Conservation (phyloP, 1,284 basidiomycete species). For the Gymnopus androsaceus region DNA sequence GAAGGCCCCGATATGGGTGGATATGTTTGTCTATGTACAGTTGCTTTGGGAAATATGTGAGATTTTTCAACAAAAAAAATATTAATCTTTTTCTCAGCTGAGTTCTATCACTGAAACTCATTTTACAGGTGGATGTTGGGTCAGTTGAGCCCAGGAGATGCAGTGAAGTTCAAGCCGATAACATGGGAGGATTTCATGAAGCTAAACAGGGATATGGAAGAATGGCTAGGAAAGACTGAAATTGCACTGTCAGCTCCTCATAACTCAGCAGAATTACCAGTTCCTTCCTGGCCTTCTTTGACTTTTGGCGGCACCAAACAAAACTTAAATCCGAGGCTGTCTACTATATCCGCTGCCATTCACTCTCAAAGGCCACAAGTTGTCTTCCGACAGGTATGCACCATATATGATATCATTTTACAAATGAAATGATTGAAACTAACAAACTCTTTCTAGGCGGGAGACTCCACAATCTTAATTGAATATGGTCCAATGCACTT, state of each 20-base stretch:
- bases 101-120: not conserved
- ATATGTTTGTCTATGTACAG: constrained; percentile 57
- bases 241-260: constrained; percentile 5
- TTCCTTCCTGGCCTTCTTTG: not conserved
- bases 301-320: not conserved
- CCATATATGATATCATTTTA: not conserved
- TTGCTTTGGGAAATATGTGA: constrained; percentile 53
- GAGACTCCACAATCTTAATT: constrained; percentile 58
- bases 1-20: constrained; percentile 72
- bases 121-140: constrained; percentile 60
- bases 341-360: constrained; percentile 24
- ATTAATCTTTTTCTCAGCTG: not conserved
- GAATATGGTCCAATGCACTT: constrained; percentile 57
- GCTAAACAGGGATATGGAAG: constrained; percentile 27
- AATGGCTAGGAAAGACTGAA: constrained; percentile 36
- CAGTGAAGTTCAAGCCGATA: constrained; percentile 51
- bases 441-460: constrained; percentile 39
- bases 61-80: constrained; percentile 29
- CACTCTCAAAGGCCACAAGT: constrained; percentile 29
- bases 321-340: constrained; percentile 36
- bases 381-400: constrained; percentile 47
- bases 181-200: constrained; percentile 40
- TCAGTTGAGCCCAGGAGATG: constrained; percentile 56
- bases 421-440: no score
- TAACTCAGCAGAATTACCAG: no score